Evolutionary conservation across 2,329 filamentous ascomycete species (phyloP).

Genomic region (Trichoderma polysporum): DNA sequence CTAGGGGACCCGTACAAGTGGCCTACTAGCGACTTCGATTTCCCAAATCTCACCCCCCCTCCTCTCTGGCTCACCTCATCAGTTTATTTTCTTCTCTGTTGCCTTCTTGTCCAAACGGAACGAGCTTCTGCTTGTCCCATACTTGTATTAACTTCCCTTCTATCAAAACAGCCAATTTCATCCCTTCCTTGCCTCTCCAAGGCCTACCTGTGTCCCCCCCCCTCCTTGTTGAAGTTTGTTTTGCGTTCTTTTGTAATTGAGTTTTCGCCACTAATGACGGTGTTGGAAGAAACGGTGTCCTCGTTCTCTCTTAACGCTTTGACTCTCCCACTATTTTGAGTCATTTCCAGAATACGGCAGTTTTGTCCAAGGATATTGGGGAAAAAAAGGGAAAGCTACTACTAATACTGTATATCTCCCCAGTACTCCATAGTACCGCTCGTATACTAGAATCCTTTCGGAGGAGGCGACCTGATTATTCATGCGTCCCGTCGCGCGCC

Average conservation of each 20-base stretch:
- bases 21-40: neutral
- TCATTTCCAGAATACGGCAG: neutral
- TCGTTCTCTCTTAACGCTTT: neutral
- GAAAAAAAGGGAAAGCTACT: neutral
- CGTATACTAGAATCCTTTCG: no score
- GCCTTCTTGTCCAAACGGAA: neutral
- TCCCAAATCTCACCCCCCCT: slow-evolving; percentile 1
- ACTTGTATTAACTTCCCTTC: neutral
- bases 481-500: neutral
- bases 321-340: neutral
- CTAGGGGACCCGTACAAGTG: neutral
- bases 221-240: neutral
- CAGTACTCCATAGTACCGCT: neutral
- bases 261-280: neutral
- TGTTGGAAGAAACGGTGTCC: no score
- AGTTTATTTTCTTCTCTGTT: neutral
- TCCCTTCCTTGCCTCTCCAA: neutral
- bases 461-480: slow-evolving; percentile 14
- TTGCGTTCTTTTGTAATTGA: neutral
- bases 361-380: neutral
- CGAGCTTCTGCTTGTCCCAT: neutral
- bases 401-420: neutral
- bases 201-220: no score
- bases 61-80: neutral
- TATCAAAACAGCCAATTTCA: neutral